Evolutionary conservation across 2,329 filamentous ascomycete species (phyloP).

Genomic region (Xylariaceae sp.): DNA sequence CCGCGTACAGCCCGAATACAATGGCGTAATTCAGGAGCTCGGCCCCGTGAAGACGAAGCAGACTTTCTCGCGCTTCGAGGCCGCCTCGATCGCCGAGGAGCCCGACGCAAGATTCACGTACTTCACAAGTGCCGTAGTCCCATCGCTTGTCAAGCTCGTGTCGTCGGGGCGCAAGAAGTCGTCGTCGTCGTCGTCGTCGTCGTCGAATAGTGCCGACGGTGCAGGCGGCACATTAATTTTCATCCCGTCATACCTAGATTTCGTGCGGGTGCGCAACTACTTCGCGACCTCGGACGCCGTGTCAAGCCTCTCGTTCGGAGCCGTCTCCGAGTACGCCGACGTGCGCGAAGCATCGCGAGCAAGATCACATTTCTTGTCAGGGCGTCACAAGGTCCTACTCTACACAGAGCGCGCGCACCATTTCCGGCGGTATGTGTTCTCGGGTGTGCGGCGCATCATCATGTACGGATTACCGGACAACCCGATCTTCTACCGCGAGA

Average conservation of each 20-base stretch:
- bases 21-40: slow-evolving; percentile 69
- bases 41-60: slow-evolving; percentile 67
- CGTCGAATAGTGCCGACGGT: too few relatives aligned
- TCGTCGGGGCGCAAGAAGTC: background rate
- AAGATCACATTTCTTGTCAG: slow-evolving; percentile 79
- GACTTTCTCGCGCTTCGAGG: slow-evolving; percentile 84
- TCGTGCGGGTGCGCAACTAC: slow-evolving; percentile 88
- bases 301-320: slow-evolving; percentile 63
- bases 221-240: slow-evolving; percentile 74
- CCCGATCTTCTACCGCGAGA: slow-evolving; percentile 72
- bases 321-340: slow-evolving; percentile 84
- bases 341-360: slow-evolving; percentile 76
- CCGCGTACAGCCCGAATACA: slow-evolving; percentile 67
- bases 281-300: slow-evolving; percentile 68
- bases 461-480: slow-evolving; percentile 92
- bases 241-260: slow-evolving; percentile 91
- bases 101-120: slow-evolving; percentile 88
- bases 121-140: slow-evolving; percentile 78
- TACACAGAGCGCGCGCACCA: slow-evolving; percentile 97
- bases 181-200: background rate
- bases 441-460: slow-evolving; percentile 77
- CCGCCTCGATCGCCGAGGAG: slow-evolving; percentile 65
- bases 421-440: slow-evolving; percentile 81
- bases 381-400: slow-evolving; percentile 75
- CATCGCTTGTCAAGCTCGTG: slow-evolving; percentile 66